Evolutionary conservation across 306 rosid genomes (phyloP).

Genomic region (Quercus rubra): DNA sequence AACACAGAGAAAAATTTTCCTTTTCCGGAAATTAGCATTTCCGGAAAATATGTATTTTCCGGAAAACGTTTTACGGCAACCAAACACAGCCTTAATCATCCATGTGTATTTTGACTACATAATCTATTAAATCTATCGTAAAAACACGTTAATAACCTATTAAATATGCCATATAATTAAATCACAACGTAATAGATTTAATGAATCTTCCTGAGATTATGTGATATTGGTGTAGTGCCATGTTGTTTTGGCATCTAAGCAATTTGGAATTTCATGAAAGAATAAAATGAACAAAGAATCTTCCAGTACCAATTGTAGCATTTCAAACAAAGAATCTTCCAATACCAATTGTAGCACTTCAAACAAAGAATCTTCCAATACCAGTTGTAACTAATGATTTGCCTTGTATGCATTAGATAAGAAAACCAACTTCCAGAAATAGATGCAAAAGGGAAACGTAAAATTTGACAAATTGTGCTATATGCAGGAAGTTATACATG

Average conservation of each 20-base stretch:
- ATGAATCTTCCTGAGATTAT: neutral
- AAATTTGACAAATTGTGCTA: neutral
- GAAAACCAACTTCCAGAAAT: neutral
- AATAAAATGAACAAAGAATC: neutral
- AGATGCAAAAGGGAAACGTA: neutral
- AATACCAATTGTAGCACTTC: neutral
- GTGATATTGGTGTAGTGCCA: neutral
- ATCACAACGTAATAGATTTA: no score
- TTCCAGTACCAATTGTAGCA: neutral
- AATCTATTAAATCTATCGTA: no score
- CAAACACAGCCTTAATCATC: no score
- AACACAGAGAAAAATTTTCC: no score
- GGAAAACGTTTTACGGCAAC: no score
- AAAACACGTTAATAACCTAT: no score
- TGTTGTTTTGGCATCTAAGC: neutral
- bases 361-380: neutral
- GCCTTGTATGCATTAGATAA: neutral
- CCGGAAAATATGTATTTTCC: no score
- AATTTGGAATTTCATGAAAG: neutral
- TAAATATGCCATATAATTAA: no score
- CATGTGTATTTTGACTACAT: no score
- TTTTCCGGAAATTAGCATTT: no score
- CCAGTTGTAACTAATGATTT: no score
- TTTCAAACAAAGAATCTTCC: neutral
- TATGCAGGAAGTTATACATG: neutral